Evolutionary conservation across 805 yeast genomes (phyloP).

Genomic region (Brettanomyces sp.): DNA sequence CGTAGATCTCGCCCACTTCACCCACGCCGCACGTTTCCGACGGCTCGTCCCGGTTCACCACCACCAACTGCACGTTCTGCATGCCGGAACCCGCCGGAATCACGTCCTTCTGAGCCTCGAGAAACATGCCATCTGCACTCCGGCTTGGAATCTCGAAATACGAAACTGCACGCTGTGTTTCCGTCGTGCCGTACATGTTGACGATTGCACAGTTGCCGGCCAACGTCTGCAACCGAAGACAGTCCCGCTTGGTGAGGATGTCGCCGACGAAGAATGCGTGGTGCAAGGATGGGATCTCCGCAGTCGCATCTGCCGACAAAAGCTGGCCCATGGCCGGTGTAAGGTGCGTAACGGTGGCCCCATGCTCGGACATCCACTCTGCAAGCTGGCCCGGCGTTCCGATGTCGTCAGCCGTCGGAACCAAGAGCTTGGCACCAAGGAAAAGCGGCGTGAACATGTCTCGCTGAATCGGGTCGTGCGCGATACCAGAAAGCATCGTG

Average conservation of each 20-base stretch:
- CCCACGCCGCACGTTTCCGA: constrained; percentile 96
- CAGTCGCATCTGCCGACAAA: constrained; percentile 88
- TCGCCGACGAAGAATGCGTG: constrained; percentile 99
- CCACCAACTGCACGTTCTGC: constrained; percentile 88
- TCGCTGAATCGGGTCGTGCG: constrained; percentile 98
- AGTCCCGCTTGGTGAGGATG: constrained; percentile 93
- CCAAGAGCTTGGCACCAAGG: constrained; percentile 85
- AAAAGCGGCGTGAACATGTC: constrained; percentile 98
- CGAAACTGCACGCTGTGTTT: constrained; percentile 97
- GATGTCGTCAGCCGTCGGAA: constrained; percentile 94
- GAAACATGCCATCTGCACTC: constrained; percentile 56
- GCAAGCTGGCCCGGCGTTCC: constrained; percentile 98
- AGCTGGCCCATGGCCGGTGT: constrained; percentile 99
- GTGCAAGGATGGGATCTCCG: constrained; percentile 75
- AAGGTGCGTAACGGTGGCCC: constrained; percentile 92
- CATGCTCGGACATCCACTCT: constrained; percentile 89
- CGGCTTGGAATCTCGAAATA: constrained; percentile 81
- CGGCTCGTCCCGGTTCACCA: constrained; percentile 83
- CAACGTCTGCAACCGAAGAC: constrained; percentile 81
- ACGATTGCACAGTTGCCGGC: constrained; percentile 86
- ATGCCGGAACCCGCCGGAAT: constrained; percentile 99
- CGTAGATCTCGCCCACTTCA: constrained; percentile 97
- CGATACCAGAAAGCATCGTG: constrained; percentile 97
- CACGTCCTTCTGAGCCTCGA: constrained; percentile 81
- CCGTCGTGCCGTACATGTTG: constrained; percentile 99